A percentile compares a stretch with the other conserved stretches of the same genome.
These are phyloP conservation scores for Aschersonia sp. DNA, from an alignment of 2,329 filamentous ascomycete species.

Conservation along the genomic window DNA sequence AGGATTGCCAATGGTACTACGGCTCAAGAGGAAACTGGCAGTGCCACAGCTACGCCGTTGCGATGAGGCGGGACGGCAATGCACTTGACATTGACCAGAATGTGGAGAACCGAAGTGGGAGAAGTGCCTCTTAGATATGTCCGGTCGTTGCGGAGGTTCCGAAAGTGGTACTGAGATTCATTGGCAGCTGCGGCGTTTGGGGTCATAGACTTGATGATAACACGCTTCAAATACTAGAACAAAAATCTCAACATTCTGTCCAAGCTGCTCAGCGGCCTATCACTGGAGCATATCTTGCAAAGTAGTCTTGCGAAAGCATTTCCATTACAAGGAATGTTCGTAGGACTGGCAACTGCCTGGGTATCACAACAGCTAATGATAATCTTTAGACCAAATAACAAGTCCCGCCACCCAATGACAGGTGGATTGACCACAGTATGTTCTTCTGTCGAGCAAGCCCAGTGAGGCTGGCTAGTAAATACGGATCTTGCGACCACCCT, in stretches of 20 bases:
- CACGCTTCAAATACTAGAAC: too few relatives aligned
- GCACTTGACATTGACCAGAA: not conserved
- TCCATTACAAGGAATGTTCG: not conserved
- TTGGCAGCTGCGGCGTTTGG: too few relatives aligned
- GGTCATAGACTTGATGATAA: too few relatives aligned
- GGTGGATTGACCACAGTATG: not conserved
- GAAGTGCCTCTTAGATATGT: too few relatives aligned
- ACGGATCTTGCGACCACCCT: constrained; percentile 36
- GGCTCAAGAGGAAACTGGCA: constrained; percentile 40
- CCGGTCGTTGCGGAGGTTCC: too few relatives aligned
- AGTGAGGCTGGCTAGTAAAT: constrained; percentile 3
- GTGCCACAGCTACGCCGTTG: constrained; percentile 45
- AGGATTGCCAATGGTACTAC: constrained; percentile 35
- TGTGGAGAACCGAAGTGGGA: too few relatives aligned
- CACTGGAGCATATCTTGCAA: too few relatives aligned
- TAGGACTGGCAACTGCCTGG: not conserved
- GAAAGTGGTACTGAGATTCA: too few relatives aligned
- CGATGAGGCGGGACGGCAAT: constrained; percentile 12
- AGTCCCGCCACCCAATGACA: not conserved
- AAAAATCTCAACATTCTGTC: too few relatives aligned
- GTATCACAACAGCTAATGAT: not conserved
- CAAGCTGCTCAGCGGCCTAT: too few relatives aligned
- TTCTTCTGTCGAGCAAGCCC: not conserved
- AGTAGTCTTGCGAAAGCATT: not conserved
- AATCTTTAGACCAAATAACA: not conserved